Percentiles rank a stretch among this genome's conserved stretches.
Conservation (phyloP, 352 stramenopile species). For the Phytophthora rubi region DNA sequence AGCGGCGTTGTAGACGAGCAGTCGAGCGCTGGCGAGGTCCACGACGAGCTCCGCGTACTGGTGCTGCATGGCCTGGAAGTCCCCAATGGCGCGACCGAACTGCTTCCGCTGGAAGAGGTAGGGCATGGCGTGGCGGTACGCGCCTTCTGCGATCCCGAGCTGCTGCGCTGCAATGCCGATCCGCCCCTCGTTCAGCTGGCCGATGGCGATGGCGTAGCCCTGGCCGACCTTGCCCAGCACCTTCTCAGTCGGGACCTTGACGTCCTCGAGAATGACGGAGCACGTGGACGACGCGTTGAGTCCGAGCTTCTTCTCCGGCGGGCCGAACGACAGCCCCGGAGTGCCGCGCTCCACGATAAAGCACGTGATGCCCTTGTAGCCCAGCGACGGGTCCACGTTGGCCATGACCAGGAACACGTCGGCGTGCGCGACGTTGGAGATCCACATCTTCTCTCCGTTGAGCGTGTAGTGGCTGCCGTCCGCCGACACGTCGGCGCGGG, state of each 20-base stretch:
- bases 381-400: slow-evolving; percentile 81
- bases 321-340: slow-evolving; percentile 87
- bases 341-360: slow-evolving; percentile 94
- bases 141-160: slow-evolving; percentile 93
- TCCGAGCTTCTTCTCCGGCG: slow-evolving; percentile 95
- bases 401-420: slow-evolving; percentile 95
- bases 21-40: slow-evolving; percentile 88
- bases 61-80: slow-evolving; percentile 95
- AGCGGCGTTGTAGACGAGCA: slow-evolving; percentile 93
- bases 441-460: slow-evolving; percentile 96
- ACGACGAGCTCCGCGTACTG: slow-evolving; percentile 93
- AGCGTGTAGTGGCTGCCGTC: slow-evolving; percentile 94
- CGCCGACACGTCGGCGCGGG: slow-evolving; percentile 77
- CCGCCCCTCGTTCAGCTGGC: slow-evolving; percentile 92
- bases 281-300: slow-evolving; percentile 94
- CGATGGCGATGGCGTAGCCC: slow-evolving; percentile 95
- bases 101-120: slow-evolving; percentile 94
- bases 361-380: slow-evolving; percentile 96
- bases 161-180: slow-evolving; percentile 97
- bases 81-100: slow-evolving; percentile 91
- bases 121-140: slow-evolving; percentile 91
- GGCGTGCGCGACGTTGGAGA: slow-evolving; percentile 93
- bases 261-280: slow-evolving; percentile 91
- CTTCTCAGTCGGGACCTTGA: slow-evolving; percentile 87
- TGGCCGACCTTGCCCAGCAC: slow-evolving; percentile 90